Conservation (phyloP, 1,139 yeast genomes). For the Sugiyamaella grinbergsii region DNA sequence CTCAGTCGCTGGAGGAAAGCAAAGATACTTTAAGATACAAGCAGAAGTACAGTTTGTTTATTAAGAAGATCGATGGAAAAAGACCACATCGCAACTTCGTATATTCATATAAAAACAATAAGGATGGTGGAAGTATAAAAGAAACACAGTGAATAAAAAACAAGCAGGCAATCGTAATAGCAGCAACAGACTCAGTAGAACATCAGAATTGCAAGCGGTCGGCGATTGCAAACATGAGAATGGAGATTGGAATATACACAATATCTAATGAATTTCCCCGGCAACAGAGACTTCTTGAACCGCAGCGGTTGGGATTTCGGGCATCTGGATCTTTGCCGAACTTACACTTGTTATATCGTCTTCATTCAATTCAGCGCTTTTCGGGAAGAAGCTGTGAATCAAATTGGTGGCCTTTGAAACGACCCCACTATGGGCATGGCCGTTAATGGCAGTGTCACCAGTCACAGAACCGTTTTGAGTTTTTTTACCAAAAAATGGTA, state of each 20-base stretch:
- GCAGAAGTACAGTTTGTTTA: neutral
- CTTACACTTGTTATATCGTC: neutral
- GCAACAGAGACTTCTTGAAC: conserved; percentile 14
- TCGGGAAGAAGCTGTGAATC: conserved; percentile 7
- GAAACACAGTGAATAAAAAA: neutral
- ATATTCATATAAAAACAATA: neutral
- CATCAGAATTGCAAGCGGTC: neutral
- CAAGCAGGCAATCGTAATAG: neutral
- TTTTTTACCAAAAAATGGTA: neutral
- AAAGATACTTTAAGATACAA: neutral
- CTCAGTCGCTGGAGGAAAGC: neutral
- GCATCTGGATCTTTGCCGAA: neutral
- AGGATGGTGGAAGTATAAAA: neutral
- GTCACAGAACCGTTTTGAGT: neutral
- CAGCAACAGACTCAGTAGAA: neutral
- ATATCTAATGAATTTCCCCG: conserved; percentile 11
- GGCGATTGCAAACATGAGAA: neutral
- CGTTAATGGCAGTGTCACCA: neutral
- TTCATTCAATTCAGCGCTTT: neutral
- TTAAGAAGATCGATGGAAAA: neutral
- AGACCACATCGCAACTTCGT: neutral
- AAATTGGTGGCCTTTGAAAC: conserved; percentile 15
- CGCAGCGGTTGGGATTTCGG: conserved; percentile 9
- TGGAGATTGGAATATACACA: neutral
- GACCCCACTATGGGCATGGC: neutral